These are phyloP conservation scores for Lithohypha guttulata DNA, from an alignment of 2,329 filamentous ascomycete species.

Conservation along the genomic window DNA sequence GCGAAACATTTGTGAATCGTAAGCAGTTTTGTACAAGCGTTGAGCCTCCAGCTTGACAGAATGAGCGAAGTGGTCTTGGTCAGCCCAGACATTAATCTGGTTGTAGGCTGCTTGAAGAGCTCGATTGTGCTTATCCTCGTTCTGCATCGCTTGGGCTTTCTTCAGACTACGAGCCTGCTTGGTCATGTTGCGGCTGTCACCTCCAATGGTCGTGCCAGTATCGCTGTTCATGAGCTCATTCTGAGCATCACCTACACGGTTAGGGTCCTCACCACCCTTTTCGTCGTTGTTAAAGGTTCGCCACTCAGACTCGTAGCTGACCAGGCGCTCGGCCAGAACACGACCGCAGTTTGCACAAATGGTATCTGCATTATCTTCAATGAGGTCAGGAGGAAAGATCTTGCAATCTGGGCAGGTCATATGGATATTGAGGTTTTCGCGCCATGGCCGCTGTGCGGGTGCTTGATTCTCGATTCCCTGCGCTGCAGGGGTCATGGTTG, in stretches of 20 bases:
- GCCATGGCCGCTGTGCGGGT: slow-evolving; percentile 42
- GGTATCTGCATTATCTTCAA: slow-evolving; percentile 87
- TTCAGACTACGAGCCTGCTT: slow-evolving; percentile 53
- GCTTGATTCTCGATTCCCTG: slow-evolving; percentile 33
- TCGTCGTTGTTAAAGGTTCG: slow-evolving; percentile 98
- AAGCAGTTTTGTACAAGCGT: slow-evolving; percentile 87
- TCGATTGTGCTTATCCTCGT: slow-evolving; percentile 74
- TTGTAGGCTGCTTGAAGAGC: slow-evolving; percentile 70
- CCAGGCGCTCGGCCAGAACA: slow-evolving; percentile 79
- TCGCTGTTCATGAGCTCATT: slow-evolving; percentile 70
- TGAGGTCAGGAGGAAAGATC: slow-evolving; percentile 79
- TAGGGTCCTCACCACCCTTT: slow-evolving; percentile 80
- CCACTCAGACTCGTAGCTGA: slow-evolving; percentile 96
- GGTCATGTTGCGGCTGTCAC: slow-evolving; percentile 58
- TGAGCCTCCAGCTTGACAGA: slow-evolving; percentile 82
- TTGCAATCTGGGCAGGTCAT: slow-evolving; percentile 85
- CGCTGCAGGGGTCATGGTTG: slow-evolving; percentile 30
- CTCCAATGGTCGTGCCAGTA: slow-evolving; percentile 27
- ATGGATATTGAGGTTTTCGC: slow-evolving; percentile 76
- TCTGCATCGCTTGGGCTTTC: slow-evolving; percentile 71
- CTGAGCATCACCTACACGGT: slow-evolving; percentile 88
- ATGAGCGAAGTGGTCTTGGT: slow-evolving; percentile 69
- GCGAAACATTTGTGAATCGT: slow-evolving; percentile 88
- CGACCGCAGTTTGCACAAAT: slow-evolving; percentile 87
- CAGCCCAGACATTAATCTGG: slow-evolving; percentile 78